phyloP scores from a whole-genome alignment of 306 rosid species.

The Vigna mungo region DNA sequence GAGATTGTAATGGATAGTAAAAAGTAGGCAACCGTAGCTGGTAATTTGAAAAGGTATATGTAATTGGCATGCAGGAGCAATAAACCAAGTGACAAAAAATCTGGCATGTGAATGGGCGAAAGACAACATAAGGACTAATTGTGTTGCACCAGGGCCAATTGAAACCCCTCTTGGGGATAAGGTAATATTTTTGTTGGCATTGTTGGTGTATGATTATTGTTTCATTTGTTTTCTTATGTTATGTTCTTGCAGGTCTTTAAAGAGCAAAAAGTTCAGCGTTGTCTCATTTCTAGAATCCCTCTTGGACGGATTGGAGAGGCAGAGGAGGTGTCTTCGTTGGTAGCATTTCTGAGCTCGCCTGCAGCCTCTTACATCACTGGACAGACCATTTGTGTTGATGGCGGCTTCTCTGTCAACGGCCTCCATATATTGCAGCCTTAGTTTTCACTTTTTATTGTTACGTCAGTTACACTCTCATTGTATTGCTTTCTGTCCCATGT shows the following conservation, averaged over 20 bases:
- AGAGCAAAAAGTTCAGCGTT: not conserved
- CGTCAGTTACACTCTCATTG: too few species aligned
- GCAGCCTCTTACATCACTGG: conserved; percentile 40
- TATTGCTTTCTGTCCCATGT: too few species aligned
- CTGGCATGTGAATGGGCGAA: conserved; percentile 76
- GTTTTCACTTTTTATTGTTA: too few species aligned
- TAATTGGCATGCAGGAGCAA: conserved; percentile 52
- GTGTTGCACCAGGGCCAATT: conserved; percentile 62
- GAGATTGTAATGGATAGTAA: not conserved
- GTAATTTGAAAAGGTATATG: too few species aligned
- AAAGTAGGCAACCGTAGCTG: not conserved
- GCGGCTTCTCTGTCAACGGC: not conserved
- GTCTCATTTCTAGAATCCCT: conserved; percentile 12
- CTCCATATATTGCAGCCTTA: not conserved
- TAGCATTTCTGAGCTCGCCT: conserved; percentile 52
- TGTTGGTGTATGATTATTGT: not conserved
- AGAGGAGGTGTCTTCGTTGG: conserved; percentile 47
- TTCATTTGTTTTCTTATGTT: not conserved
- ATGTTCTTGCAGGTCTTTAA: conserved; percentile 22
- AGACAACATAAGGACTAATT: conserved; percentile 62
- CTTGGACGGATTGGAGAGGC: conserved; percentile 48
- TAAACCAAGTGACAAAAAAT: conserved; percentile 52
- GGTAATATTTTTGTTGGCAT: conserved; percentile 21
- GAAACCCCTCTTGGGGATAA: conserved; percentile 46
- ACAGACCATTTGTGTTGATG: not conserved